These are phyloP conservation scores for Miamiensis avidus DNA, from an alignment of 169 alveolate species.

Conservation along the genomic window DNA sequence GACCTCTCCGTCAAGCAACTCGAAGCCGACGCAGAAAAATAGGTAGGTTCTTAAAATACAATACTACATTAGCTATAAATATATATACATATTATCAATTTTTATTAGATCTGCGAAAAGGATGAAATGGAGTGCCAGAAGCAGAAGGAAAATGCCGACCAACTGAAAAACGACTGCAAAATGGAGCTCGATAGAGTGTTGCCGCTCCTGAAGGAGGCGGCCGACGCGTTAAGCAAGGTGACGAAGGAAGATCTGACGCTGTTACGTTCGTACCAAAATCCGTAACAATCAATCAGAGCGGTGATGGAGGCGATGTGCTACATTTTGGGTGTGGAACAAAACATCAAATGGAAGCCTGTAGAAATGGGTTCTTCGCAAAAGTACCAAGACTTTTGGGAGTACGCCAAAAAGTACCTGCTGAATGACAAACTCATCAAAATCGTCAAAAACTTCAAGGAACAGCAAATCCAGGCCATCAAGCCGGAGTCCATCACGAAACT, in stretches of 20 bases:
- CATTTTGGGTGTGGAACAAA: constrained; percentile 81
- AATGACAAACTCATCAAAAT: constrained; percentile 68
- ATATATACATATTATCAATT: no score
- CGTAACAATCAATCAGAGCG: constrained; percentile 16
- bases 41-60: constrained; percentile 28
- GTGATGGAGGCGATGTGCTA: constrained; percentile 74
- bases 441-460: constrained; percentile 53
- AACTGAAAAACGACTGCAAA: constrained; percentile 73
- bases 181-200: constrained; percentile 74
- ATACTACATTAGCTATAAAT: no score
- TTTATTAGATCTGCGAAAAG: constrained; percentile 68
- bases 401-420: constrained; percentile 84
- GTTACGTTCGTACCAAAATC: constrained; percentile 43
- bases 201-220: constrained; percentile 80
- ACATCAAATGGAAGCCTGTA: constrained; percentile 70
- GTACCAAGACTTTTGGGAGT: constrained; percentile 85
- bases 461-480: constrained; percentile 46
- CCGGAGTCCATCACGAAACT: constrained; percentile 52
- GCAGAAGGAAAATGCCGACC: constrained; percentile 71
- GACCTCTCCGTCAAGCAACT: constrained; percentile 59
- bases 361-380: constrained; percentile 83
- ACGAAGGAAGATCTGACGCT: constrained; percentile 41
- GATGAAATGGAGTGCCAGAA: constrained; percentile 74
- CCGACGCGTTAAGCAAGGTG: constrained; percentile 54
- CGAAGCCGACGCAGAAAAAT: constrained; percentile 63